Conservation (phyloP, 768 basidiomycete genomes). For the Sutorius australiensis region DNA sequence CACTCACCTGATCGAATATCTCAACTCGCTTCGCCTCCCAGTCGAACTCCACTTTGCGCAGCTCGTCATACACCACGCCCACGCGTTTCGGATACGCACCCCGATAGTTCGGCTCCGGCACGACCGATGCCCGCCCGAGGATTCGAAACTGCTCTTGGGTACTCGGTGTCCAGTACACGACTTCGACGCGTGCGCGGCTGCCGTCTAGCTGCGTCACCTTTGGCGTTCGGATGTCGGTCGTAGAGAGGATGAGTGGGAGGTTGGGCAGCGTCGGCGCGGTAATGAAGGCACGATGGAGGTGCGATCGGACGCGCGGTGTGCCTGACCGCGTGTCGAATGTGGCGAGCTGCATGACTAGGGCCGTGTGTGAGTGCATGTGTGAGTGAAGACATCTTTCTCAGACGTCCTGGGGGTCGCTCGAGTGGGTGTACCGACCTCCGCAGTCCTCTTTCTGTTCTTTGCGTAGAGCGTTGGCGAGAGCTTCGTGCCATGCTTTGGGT, state of each 20-base stretch:
- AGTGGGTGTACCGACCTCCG: slow-evolving; percentile 28
- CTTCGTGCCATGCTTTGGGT: slow-evolving; percentile 43
- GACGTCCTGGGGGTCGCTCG: neutral
- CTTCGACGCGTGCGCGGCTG: slow-evolving; percentile 42
- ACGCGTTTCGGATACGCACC: slow-evolving; percentile 16
- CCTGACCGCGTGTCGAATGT: slow-evolving; percentile 22
- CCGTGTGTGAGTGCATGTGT: neutral
- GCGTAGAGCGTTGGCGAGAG: slow-evolving; percentile 40
- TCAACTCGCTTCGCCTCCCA: slow-evolving; percentile 67
- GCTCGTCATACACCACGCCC: slow-evolving; percentile 33
- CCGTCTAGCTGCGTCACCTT: slow-evolving; percentile 60
- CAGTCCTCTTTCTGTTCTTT: slow-evolving; percentile 27
- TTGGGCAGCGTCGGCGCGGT: slow-evolving; percentile 38
- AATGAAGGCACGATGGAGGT: slow-evolving; percentile 59
- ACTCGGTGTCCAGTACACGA: slow-evolving; percentile 71
- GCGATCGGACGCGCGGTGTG: slow-evolving; percentile 61
- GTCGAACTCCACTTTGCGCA: slow-evolving; percentile 35
- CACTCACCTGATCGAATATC: slow-evolving; percentile 56
- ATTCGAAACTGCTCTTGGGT: slow-evolving; percentile 74
- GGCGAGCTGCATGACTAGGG: slow-evolving; percentile 53
- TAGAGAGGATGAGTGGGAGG: slow-evolving; percentile 59
- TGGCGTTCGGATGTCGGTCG: slow-evolving; percentile 70
- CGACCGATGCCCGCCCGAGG: slow-evolving; percentile 49
- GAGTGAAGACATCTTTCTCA: neutral
- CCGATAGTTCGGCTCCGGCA: slow-evolving; percentile 46